These are phyloP conservation scores for Phytophthora chlamydospora DNA, from an alignment of 352 stramenopile genomes.

Conservation along the genomic window DNA sequence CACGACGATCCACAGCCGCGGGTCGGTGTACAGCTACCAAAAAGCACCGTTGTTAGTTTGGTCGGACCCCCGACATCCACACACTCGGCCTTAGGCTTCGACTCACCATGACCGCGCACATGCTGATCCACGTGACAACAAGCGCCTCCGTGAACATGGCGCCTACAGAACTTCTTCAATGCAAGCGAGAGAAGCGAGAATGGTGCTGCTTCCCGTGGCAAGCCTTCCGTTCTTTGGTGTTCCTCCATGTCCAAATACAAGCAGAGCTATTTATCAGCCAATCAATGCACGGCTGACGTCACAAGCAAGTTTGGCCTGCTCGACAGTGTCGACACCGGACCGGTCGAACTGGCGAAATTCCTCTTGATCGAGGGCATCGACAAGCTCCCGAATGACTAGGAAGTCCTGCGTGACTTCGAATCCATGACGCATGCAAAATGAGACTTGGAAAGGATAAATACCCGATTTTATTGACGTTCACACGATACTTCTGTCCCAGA, in stretches of 20 bases:
- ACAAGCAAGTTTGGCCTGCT: too few species aligned
- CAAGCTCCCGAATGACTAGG: too few species aligned
- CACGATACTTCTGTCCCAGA: neutral
- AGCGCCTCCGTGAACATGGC: slow-evolving; percentile 65
- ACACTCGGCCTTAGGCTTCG: neutral
- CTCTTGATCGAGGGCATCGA: too few species aligned
- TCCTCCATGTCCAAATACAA: slow-evolving; percentile 1
- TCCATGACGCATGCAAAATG: too few species aligned
- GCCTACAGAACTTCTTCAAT: slow-evolving; percentile 2
- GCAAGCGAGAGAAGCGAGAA: neutral
- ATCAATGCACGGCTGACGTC: neutral
- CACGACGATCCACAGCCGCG: slow-evolving; percentile 66
- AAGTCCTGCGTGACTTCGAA: too few species aligned
- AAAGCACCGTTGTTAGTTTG: slow-evolving; percentile 10
- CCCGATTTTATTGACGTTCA: slow-evolving; percentile 13
- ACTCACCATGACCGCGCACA: slow-evolving; percentile 68
- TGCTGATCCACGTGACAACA: slow-evolving; percentile 60
- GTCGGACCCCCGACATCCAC: neutral
- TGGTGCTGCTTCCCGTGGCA: neutral
- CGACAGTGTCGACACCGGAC: too few species aligned
- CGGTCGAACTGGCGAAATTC: too few species aligned
- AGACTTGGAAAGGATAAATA: slow-evolving; percentile 3
- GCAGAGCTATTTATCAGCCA: slow-evolving; percentile 12
- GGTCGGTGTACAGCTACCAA: slow-evolving; percentile 59
- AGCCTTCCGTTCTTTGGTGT: slow-evolving; percentile 23